phyloP scores from a whole-genome alignment of 2,329 filamentous ascomycete species.

The Fusarium buxicola region DNA sequence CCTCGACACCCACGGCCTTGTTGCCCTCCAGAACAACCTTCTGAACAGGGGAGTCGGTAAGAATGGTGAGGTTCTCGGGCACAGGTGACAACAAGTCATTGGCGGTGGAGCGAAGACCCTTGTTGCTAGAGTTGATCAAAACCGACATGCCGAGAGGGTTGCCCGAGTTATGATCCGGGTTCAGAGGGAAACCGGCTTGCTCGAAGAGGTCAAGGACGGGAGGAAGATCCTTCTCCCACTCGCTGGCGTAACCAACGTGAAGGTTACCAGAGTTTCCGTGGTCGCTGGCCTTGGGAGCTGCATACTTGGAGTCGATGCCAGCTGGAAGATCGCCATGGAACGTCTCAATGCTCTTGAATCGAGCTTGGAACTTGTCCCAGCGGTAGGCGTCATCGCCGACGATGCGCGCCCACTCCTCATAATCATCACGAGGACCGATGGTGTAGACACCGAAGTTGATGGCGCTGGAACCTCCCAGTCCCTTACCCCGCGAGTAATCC shows the following conservation, averaged over 20 bases:
- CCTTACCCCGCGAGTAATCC: constrained; percentile 62
- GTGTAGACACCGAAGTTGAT: constrained; percentile 68
- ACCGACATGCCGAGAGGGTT: constrained; percentile 67
- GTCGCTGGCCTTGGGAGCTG: constrained; percentile 55
- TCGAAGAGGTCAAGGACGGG: constrained; percentile 60
- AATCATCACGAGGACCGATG: constrained; percentile 69
- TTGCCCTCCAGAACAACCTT: constrained; percentile 30
- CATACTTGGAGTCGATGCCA: constrained; percentile 58
- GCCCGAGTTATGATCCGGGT: constrained; percentile 68
- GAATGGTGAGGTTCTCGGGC: constrained; percentile 56
- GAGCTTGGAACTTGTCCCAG: constrained; percentile 64
- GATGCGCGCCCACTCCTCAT: constrained; percentile 68
- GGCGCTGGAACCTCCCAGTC: constrained; percentile 63
- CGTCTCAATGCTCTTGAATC: constrained; percentile 65
- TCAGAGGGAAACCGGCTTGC: constrained; percentile 60
- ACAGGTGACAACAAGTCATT: constrained; percentile 58
- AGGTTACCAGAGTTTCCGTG: constrained; percentile 64
- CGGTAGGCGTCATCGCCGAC: constrained; percentile 66
- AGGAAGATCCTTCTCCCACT: constrained; percentile 62
- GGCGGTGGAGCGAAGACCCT: constrained; percentile 63
- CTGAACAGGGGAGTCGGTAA: constrained; percentile 35
- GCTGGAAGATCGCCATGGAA: constrained; percentile 59
- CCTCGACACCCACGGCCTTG: constrained; percentile 36
- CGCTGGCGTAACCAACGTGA: constrained; percentile 59
- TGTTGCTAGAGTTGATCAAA: constrained; percentile 60